phyloP scores from a whole-genome alignment of 345 rosid species.

The Sonneratia alba region DNA sequence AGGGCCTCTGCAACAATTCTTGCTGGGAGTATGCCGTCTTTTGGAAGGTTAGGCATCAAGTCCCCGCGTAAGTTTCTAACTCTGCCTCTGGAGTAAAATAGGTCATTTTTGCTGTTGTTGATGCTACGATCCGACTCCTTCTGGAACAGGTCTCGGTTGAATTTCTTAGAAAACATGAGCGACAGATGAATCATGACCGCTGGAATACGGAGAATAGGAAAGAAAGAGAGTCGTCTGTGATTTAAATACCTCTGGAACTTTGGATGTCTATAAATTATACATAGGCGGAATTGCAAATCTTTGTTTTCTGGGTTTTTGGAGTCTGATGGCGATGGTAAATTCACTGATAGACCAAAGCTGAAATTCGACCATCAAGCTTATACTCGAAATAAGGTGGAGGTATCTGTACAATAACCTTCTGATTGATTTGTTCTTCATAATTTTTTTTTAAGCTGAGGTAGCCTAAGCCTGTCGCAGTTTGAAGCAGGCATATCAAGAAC shows the following conservation, averaged over 20 bases:
- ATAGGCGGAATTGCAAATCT: too few species aligned
- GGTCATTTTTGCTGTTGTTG: background rate
- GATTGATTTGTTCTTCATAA: too few species aligned
- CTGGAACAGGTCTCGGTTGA: background rate
- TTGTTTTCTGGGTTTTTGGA: too few species aligned
- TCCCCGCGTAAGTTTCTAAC: slow-evolving; percentile 34
- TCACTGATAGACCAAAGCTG: too few species aligned
- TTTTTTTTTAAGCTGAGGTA: too few species aligned
- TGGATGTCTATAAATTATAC: too few species aligned
- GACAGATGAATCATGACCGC: background rate
- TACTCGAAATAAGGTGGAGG: background rate
- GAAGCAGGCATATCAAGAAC: too few species aligned
- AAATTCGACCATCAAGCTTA: too few species aligned
- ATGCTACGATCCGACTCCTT: background rate
- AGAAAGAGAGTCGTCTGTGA: background rate
- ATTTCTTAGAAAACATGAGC: background rate
- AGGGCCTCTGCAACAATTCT: slow-evolving; percentile 30
- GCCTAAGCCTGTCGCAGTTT: too few species aligned
- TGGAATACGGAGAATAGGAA: background rate
- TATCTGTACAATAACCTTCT: too few species aligned
- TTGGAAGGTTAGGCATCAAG: slow-evolving; percentile 42
- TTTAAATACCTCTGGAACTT: too few species aligned
- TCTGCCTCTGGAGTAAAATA: background rate
- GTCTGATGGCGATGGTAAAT: too few species aligned
- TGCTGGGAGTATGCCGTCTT: slow-evolving; percentile 50